Base-by-base conservation (phyloP, 805 yeast species). In the Babjeviella inositovora region DNA sequence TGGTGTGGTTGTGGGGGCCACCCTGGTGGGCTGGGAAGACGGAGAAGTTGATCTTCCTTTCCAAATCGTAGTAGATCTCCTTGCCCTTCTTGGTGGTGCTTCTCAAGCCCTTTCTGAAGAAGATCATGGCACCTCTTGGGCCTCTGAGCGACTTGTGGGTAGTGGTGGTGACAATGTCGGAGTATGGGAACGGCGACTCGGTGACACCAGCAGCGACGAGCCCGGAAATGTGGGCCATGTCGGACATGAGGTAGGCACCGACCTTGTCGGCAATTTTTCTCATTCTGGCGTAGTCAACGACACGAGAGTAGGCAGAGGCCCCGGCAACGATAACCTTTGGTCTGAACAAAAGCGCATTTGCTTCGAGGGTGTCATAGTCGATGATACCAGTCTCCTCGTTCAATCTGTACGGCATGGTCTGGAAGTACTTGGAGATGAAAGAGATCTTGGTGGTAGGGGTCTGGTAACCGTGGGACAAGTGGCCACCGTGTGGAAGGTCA, bases 11-110 rank as follows among this genome's bases (percentile, higher is more conserved):
- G 55, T 87, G 97, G 37, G 98, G 98, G 45, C 98, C 98, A 62
- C 98, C 98, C 62, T 87, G 98, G 53, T 87, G 97, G 34, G 93
- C 97, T 38, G 98, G 98, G 80, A 87, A 87, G 27, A 87, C 97
- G 15, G 95, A 81, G 47, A 87, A 87, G 66, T 87, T 87, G 54
- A 87, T 84, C 47, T 71, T 76, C 45, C 71, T 70, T 54, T 87
- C 97, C 43, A 87, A 67, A 41, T 87, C 95, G 49, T 82, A 85
- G 24, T 63, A 56, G 27, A 76, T 59, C 53, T 81, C 85, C 50
- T 79, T 80, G 35, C 95, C 96, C 37, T 70, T 70, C 62, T 80
- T 81, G 41, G 72, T 73, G 34, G 71, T 69, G 35, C 72, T 68
- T 57, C 93, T 72, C 28, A 81, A 69, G 38, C 97, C 97, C 59